Base-by-base conservation (phyloP, 352 stramenopile species). In the Phytophthora rubi region DNA sequence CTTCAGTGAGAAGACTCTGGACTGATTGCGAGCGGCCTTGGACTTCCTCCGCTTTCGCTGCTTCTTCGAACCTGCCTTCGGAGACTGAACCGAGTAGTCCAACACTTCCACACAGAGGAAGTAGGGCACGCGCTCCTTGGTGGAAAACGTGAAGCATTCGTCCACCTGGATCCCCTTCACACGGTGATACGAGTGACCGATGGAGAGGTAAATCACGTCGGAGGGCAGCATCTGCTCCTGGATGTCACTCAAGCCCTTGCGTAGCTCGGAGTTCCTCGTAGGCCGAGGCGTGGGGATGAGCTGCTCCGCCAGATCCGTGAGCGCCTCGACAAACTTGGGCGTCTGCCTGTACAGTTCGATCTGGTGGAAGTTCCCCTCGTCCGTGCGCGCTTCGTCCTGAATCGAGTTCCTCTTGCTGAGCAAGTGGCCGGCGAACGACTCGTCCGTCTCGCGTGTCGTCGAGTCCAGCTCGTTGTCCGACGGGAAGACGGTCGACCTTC, bases 121-220 rank as follows among this genome's bases (percentile, higher is more conserved):
- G 53, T 92, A 95, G 10, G 88, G 88, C 39, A 94, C 88, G n/a
- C 88, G 80, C 52, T 94, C 85, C 37, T 94, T 94, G 0, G 88
- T 95, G 0, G 86, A 94, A 45, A 95, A 95, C 7, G 85, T 86
- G 58, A 94, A 94, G 59, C 85, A 91, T 62, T 95, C 88, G 18
- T 94, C 83, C 0, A 89, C 75, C 23, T 80, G 73, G 66, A 95
- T 83, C 4, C 75, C 71, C 54, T 93, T 93, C 9, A 95, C 82
- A 21, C 88, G 86, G 53, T 94, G 86, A 33, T 78, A 89, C 10
- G 83, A 80, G 62, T 95, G 90, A 1, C 88, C 88, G 10, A 95
- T 82, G 2, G 88, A 86, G 12, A 95, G 59, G 47, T 95, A 95
- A 53, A 94, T 83, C 49, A 93, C 85, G 23, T 92, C 83, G 0